Evolutionary conservation across 1,284 basidiomycete genomes (phyloP).

Genomic region (Abortiporus biennis): DNA sequence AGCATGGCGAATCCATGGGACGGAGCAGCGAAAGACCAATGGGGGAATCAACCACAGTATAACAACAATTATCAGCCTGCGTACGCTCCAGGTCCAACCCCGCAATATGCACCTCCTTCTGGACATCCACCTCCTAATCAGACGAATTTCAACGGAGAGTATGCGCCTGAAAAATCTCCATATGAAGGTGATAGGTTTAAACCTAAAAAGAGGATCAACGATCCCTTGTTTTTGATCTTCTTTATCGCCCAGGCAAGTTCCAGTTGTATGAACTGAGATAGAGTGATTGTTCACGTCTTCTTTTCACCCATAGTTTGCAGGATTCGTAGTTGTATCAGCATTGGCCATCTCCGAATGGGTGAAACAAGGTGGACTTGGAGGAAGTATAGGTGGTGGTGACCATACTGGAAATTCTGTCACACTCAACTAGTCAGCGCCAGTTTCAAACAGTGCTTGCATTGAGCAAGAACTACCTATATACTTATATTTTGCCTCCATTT

Average conservation of each 20-base stretch:
- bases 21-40: conserved; percentile 8
- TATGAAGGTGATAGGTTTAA: conserved; percentile 64
- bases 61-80: conserved; percentile 12
- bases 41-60: conserved; percentile 4
- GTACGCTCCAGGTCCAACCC: conserved; percentile 14
- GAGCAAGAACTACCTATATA: conserved; percentile 4
- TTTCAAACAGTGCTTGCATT: not conserved
- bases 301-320: conserved; percentile 57
- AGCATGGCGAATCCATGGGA: too few species aligned
- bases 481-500: conserved; percentile 15
- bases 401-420: conserved; percentile 48
- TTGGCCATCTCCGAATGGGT: conserved; percentile 62
- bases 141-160: conserved; percentile 4
- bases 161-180: conserved; percentile 44
- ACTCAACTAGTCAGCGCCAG: conserved; percentile 46
- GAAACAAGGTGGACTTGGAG: conserved; percentile 58
- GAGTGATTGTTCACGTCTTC: not conserved
- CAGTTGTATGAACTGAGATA: not conserved
- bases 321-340: conserved; percentile 63
- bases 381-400: conserved; percentile 49
- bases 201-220: conserved; percentile 65
- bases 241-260: conserved; percentile 55
- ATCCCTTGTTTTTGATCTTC: conserved; percentile 64
- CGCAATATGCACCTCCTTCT: conserved; percentile 11
- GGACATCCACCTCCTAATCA: conserved; percentile 8